phyloP scores from a whole-genome alignment of 257 asterid species.

The Schizonepeta tenuifolia region DNA sequence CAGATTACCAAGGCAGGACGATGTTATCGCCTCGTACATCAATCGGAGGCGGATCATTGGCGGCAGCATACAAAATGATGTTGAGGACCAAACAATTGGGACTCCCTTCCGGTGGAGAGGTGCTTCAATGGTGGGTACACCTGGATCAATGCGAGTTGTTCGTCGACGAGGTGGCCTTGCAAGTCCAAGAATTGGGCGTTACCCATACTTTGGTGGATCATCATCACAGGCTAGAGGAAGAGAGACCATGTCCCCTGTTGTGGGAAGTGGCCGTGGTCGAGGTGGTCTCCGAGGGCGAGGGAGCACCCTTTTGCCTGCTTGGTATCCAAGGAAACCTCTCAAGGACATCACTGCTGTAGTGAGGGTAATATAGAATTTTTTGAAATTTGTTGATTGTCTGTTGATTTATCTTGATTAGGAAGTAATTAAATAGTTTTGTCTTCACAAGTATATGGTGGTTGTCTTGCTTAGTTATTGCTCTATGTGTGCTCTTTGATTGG shows the following conservation, averaged over 20 bases:
- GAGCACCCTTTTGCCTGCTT: slow-evolving; percentile 53
- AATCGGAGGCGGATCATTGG: slow-evolving; percentile 37
- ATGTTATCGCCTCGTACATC: slow-evolving; percentile 36
- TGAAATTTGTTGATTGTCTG: background rate
- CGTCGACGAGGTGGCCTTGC: slow-evolving; percentile 39
- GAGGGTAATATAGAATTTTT: slow-evolving; percentile 49
- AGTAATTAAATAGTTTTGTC: background rate
- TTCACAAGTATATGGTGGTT: background rate
- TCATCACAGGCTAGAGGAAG: slow-evolving; percentile 43
- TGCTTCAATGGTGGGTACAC: slow-evolving; percentile 46
- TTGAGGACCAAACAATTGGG: slow-evolving; percentile 30
- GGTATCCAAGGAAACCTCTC: slow-evolving; percentile 78
- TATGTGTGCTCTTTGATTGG: background rate
- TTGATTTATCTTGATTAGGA: slow-evolving; percentile 21
- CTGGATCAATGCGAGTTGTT: slow-evolving; percentile 29
- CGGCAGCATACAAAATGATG: slow-evolving; percentile 40
- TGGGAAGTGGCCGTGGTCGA: slow-evolving; percentile 50
- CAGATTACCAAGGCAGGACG: slow-evolving; percentile 52
- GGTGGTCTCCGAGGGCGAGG: slow-evolving; percentile 46
- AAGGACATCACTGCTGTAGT: slow-evolving; percentile 60
- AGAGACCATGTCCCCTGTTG: slow-evolving; percentile 49
- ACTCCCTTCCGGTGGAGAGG: slow-evolving; percentile 56
- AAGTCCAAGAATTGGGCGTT: slow-evolving; percentile 44
- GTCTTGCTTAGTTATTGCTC: background rate
- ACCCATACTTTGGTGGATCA: slow-evolving; percentile 36